Base-by-base conservation (phyloP, 2,329 filamentous ascomycete genomes). In the Trichoderma lentiforme region DNA sequence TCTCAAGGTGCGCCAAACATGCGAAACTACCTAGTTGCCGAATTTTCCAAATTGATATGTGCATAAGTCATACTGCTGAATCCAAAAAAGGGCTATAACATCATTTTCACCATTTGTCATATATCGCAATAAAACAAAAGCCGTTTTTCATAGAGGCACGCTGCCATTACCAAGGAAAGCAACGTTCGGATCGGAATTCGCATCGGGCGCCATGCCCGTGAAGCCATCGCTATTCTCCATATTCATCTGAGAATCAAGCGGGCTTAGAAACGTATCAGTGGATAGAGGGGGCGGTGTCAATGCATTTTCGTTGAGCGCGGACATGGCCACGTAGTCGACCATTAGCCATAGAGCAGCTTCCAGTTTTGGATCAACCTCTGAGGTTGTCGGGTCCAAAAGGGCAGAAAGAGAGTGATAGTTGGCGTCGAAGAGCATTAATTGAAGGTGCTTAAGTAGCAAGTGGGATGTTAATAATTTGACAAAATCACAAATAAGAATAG, bases 391-490 rank as follows among this genome's bases (percentile, higher is more conserved):
- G 39, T 70, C 67, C 21, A 70, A 36, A 21, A 70, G 67, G 14
- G 67, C 57, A 8, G 67, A 57, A 11, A 70, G 67, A 30, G 67
- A 62, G 47, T 70, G 67, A 26, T 70, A 70, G 28, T 70, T 70
- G 57, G 67, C 67, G 51, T 70, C 67, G 57, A 70, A 70, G 4
- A 70, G 57, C 67, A 70, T 70, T 70, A 70, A 62, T 70, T 70
- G 67, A 36, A 70, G 67, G 53, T 70, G 67, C 66, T 70, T 7
- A 28, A 62, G 21, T 53, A 70, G 24, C 67, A 62, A 12, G 67
- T 70, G 67, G 66, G 66, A 28, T 70, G 66, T 70, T 36, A 70
- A 62, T 47, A 36, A 43, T 61, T 34, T 30, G 57, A 34, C 6
- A 28, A 34, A 36, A n/a, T n/a, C 18, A 24, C 3, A 32, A 1